Percentiles rank a stretch among this genome's conserved stretches.
These are phyloP conservation scores for Fusarium verticillioides DNA, from an alignment of 2,329 filamentous ascomycete species.

Conservation along the genomic window DNA sequence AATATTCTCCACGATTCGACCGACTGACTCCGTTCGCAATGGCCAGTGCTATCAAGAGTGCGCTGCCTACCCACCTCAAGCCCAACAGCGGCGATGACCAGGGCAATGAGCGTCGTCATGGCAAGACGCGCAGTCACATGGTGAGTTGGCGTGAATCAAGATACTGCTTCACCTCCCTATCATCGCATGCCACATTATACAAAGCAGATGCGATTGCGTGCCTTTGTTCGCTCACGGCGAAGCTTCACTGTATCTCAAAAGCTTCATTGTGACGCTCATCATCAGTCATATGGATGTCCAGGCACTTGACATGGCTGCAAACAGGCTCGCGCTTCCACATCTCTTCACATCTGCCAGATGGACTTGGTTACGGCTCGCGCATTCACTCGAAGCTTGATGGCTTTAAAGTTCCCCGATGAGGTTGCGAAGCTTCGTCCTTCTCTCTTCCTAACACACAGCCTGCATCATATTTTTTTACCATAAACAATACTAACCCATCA, in stretches of 20 bases:
- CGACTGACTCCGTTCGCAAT: conserved; percentile 58
- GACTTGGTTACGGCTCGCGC: background rate
- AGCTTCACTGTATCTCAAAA: background rate
- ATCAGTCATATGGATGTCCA: background rate
- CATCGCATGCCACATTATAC: background rate
- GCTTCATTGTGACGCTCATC: background rate
- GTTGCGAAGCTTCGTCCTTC: background rate
- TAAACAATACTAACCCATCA: conserved; percentile 41
- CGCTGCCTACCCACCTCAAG: conserved; percentile 87
- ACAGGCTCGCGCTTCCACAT: background rate
- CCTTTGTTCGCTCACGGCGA: conserved; percentile 8
- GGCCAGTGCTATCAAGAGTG: conserved; percentile 77
- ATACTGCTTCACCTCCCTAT: background rate
- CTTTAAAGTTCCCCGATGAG: background rate
- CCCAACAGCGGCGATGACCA: conserved; percentile 60
- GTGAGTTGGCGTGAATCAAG: conserved; percentile 62
- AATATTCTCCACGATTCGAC: conserved; percentile 12
- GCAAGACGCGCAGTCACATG: conserved; percentile 88
- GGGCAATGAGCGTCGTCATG: conserved; percentile 73
- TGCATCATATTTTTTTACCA: background rate
- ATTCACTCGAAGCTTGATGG: background rate
- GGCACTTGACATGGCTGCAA: background rate
- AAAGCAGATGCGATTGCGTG: background rate
- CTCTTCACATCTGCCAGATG: background rate
- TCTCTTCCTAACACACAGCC: background rate